A percentile compares a stretch with the other conserved stretches of the same genome.
Conservation (phyloP, 2,329 filamentous ascomycete genomes). For the Ophiosphaerella herpotricha region DNA sequence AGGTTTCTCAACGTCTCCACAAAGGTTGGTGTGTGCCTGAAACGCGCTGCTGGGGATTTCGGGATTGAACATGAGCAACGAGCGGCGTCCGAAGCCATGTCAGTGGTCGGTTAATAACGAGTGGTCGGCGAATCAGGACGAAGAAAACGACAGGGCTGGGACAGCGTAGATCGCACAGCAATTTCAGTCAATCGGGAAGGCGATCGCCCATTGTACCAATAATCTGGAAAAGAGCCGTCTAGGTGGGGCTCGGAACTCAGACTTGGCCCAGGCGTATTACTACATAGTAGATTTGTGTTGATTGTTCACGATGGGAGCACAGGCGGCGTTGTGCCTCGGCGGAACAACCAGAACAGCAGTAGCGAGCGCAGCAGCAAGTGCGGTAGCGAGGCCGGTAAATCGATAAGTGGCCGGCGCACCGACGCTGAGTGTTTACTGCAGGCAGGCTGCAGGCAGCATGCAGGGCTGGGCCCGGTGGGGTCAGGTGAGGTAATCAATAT, state of each 20-base stretch:
- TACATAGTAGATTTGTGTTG: background rate
- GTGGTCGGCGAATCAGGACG: constrained; percentile 10
- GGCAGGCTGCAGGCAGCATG: background rate
- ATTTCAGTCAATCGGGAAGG: constrained; percentile 25
- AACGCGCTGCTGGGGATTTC: background rate
- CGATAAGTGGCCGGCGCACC: background rate
- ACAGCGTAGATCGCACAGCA: constrained; percentile 23
- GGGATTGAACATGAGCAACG: background rate
- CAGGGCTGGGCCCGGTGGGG: background rate
- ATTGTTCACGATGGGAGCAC: too few species aligned
- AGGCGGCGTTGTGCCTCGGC: too few species aligned
- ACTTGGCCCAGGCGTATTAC: background rate
- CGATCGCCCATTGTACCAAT: constrained; percentile 16
- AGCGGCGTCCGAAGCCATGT: background rate
- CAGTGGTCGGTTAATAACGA: background rate
- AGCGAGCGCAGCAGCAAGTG: too few species aligned
- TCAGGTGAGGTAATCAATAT: constrained; percentile 3
- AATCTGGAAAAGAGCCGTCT: background rate
- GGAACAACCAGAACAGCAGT: too few species aligned
- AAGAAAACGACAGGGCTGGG: constrained; percentile 15
- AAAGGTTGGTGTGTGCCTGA: background rate
- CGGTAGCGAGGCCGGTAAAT: background rate
- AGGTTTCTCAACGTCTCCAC: background rate
- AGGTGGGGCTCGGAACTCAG: background rate
- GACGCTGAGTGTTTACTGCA: constrained; percentile 5